phyloP scores from a whole-genome alignment of 1,284 basidiomycete species.

The Sporisorium graminicola region DNA sequence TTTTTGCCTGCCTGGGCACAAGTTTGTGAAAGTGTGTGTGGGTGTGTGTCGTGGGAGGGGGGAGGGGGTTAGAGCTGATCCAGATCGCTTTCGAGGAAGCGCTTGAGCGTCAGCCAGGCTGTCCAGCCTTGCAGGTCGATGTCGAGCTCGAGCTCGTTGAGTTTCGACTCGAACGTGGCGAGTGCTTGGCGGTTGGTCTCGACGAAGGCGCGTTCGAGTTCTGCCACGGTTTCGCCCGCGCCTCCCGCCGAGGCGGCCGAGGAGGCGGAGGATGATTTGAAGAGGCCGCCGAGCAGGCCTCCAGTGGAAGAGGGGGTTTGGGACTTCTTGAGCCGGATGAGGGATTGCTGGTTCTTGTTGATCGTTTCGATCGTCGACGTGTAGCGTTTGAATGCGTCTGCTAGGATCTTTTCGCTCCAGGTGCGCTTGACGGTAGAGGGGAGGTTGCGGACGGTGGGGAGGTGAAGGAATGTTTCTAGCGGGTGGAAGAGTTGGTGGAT shows the following conservation, averaged over 20 bases:
- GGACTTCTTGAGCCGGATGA: conserved; percentile 61
- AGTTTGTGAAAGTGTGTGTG: not conserved
- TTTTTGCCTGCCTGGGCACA: not conserved
- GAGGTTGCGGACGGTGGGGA: not conserved
- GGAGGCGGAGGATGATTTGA: conserved; percentile 1
- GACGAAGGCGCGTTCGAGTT: not conserved
- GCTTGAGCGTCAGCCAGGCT: conserved; percentile 17
- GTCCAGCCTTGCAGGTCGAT: conserved; percentile 13
- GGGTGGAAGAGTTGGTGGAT: conserved; percentile 27
- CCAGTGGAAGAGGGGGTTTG: conserved; percentile 3
- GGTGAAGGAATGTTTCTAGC: conserved; percentile 19
- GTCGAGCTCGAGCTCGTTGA: conserved; percentile 2
- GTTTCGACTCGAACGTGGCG: not conserved
- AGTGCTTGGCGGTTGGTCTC: conserved; percentile 17
- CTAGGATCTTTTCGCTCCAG: conserved; percentile 38
- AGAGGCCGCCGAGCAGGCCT: conserved; percentile 10
- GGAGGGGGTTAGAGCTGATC: conserved; percentile 8
- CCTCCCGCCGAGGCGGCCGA: not conserved
- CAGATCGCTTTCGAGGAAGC: conserved; percentile 11
- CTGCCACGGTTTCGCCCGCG: not conserved
- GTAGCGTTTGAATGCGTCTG: conserved; percentile 43
- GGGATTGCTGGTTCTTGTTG: conserved; percentile 62
- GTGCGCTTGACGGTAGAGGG: not conserved
- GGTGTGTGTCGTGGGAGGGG: not conserved
- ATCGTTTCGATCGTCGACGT: conserved; percentile 54